Base-by-base conservation (phyloP, 202 grass and related monocot genomes). In the Digitaria exilis region DNA sequence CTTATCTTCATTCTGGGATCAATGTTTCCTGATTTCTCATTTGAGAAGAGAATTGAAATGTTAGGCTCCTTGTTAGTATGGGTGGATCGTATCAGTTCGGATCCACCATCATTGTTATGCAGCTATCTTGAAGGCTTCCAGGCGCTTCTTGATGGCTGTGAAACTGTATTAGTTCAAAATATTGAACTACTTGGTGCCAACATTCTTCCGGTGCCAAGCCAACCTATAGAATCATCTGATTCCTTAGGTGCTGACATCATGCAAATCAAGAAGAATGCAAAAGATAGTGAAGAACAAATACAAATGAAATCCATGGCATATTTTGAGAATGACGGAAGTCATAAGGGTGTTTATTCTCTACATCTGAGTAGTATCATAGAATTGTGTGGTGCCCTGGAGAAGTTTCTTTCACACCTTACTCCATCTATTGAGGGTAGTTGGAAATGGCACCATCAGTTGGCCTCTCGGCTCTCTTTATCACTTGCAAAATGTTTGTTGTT, bases 1-100 rank as follows among this genome's bases (percentile, higher is more conserved):
- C 74, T 97, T 60, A 97, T 97, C 75, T 93, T 90, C 81, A 88
- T 90, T 82, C 76, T 97, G 61, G 92, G 90, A 55, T 87, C 84
- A 16, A 87, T 97, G 61, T 88, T 97, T 77, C 88, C 92, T 80
- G 88, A 95, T 87, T 66, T 97, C 58, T 93, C 95, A 28, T 90
- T 93, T 86, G 91, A 87, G 76, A 93, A 84, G 82, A 94, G 90
- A 84, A 88, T 50, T 44, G 82, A 92, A 87, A 91, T 95, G 61
- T 78, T 97, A 69, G 78, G 85, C 31, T 87, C 88, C 61, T 67
- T 95, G 76, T 70, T 85, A 68, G 54, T 63, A 37, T 95, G 79
- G 86, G 80, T 85, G 71, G 90, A 97, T 80, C 93, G 85, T 85
- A 84, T 82, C 61, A 79, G 71, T 75, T 89, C 69, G 7, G 88